A percentile compares a stretch with the other conserved stretches of the same genome.
Evolutionary conservation across 768 basidiomycete species (phyloP).

Genomic region (Pisolithus orientalis): DNA sequence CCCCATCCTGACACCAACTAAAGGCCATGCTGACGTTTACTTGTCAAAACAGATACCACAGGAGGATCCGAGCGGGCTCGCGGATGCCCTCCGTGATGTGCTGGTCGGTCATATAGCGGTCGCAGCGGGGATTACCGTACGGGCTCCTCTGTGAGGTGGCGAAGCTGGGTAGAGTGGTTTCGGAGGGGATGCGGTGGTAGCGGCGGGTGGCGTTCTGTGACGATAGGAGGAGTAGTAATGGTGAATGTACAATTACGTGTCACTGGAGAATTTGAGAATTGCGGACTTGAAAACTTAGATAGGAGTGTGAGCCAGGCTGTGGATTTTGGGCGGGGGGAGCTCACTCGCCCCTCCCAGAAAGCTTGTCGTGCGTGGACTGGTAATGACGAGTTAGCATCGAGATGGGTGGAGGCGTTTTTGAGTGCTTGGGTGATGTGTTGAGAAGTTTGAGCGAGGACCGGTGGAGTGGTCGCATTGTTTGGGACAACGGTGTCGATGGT

Average conservation of each 20-base stretch:
- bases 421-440: conserved; percentile 76
- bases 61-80: neutral
- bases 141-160: neutral
- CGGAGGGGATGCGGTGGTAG: too few relatives aligned
- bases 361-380: conserved; percentile 21
- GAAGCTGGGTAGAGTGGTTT: too few relatives aligned
- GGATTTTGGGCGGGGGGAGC: too few relatives aligned
- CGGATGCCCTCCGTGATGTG: neutral
- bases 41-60: too few relatives aligned
- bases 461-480: conserved; percentile 56
- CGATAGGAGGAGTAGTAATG: too few relatives aligned
- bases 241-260: too few relatives aligned
- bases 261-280: too few relatives aligned
- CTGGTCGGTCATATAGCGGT: neutral
- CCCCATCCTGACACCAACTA: too few relatives aligned
- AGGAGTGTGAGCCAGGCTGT: too few relatives aligned
- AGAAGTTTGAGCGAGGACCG: conserved; percentile 64
- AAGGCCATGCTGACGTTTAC: too few relatives aligned
- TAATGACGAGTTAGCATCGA: conserved; percentile 26
- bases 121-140: neutral
- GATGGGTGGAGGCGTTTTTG: conserved; percentile 24
- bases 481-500: conserved; percentile 61
- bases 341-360: conserved; percentile 3
- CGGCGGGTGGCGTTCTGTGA: too few relatives aligned
- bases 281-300: too few relatives aligned